These are phyloP conservation scores for Boeremia lycopersici DNA, from an alignment of 2,329 filamentous ascomycete species.

Conservation along the genomic window DNA sequence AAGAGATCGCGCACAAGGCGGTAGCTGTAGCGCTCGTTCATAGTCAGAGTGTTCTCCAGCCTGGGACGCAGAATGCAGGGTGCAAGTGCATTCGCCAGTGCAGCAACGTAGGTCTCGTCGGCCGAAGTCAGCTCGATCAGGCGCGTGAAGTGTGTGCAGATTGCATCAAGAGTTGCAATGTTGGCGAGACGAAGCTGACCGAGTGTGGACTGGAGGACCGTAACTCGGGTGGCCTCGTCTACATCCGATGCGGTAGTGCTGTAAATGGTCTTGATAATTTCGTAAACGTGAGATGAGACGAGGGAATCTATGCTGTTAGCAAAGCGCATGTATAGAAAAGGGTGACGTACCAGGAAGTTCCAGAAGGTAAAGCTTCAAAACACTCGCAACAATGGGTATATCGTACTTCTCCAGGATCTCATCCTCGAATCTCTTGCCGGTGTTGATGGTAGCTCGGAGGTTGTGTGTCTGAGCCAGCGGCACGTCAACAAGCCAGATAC, in stretches of 20 bases:
- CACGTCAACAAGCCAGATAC: slow-evolving; percentile 94
- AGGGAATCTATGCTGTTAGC: slow-evolving; percentile 74
- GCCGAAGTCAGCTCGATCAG: slow-evolving; percentile 96
- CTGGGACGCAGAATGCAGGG: slow-evolving; percentile 89
- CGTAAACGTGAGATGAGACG: slow-evolving; percentile 96
- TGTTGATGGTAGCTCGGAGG: slow-evolving; percentile 81
- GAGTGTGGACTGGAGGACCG: slow-evolving; percentile 92
- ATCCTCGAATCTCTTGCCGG: slow-evolving; percentile 77
- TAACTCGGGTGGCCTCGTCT: slow-evolving; percentile 77
- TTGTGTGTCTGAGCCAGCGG: slow-evolving; percentile 84
- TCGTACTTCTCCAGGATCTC: slow-evolving; percentile 87
- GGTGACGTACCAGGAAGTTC: slow-evolving; percentile 80
- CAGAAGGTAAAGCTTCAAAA: slow-evolving; percentile 91
- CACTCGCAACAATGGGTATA: slow-evolving; percentile 89
- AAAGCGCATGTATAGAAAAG: slow-evolving; percentile 2
- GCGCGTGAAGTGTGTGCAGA: slow-evolving; percentile 97
- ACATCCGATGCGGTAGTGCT: slow-evolving; percentile 73
- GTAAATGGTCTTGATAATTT: slow-evolving; percentile 98
- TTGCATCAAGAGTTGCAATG: slow-evolving; percentile 96
- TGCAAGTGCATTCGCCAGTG: slow-evolving; percentile 75
- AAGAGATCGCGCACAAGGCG: slow-evolving; percentile 91
- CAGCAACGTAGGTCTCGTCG: slow-evolving; percentile 80
- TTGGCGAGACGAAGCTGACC: slow-evolving; percentile 94
- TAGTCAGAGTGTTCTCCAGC: slow-evolving; percentile 84
- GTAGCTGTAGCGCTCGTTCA: slow-evolving; percentile 94